These are phyloP conservation scores for Malbranchea cinnamomea DNA, from an alignment of 2,329 filamentous ascomycete species.

Conservation along the genomic window DNA sequence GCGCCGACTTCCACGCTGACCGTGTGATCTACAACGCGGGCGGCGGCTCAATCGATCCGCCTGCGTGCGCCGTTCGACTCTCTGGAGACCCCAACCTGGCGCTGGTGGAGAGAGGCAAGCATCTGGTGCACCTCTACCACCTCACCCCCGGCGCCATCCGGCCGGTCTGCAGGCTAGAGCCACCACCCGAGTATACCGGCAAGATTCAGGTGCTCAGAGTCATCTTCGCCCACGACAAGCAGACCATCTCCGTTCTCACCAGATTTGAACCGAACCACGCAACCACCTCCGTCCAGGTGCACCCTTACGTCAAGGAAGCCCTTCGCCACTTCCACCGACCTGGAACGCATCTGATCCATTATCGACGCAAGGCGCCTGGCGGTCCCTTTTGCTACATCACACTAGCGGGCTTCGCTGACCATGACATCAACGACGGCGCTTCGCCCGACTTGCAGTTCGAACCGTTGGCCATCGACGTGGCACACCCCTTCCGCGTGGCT, in stretches of 20 bases:
- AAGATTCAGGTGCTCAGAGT: constrained; percentile 20
- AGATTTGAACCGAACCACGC: no score
- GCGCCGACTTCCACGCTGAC: constrained; percentile 20
- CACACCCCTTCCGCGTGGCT: constrained; percentile 1
- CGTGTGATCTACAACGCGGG: constrained; percentile 16
- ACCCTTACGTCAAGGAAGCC: constrained; percentile 22
- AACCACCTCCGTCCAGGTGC: no score
- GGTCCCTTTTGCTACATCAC: constrained; percentile 1
- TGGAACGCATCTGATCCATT: constrained; percentile 17
- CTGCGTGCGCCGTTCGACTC: constrained; percentile 19
- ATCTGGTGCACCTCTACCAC: constrained; percentile 16
- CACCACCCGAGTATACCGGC: constrained; percentile 15
- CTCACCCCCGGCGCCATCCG: constrained; percentile 11
- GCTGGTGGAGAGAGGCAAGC: constrained; percentile 7
- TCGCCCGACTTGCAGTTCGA: no score
- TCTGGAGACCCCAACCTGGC: neutral
- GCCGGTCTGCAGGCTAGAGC: constrained; percentile 10
- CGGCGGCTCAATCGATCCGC: constrained; percentile 16
- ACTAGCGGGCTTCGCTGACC: constrained; percentile 6
- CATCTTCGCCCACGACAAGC: constrained; percentile 12
- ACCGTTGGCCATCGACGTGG: constrained; percentile 6
- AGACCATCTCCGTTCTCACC: constrained; percentile 6
- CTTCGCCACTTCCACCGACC: constrained; percentile 12
- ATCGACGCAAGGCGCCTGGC: constrained; percentile 6
- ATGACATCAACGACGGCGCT: no score